Conservation (phyloP, 768 basidiomycete species). For the Lepiota brunneoincarnata region DNA sequence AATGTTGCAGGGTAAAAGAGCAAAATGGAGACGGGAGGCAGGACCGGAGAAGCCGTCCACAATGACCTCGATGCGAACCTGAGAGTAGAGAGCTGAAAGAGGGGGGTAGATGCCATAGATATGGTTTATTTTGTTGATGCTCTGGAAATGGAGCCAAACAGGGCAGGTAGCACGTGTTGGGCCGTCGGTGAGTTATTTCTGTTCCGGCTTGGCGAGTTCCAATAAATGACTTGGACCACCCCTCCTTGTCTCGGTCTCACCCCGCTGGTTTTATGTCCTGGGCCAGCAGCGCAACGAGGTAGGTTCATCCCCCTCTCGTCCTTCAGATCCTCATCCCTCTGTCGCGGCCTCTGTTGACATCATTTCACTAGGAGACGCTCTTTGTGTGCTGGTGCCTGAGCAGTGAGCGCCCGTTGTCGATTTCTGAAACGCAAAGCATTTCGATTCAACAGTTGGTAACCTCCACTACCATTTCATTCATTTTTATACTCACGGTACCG, state of each 20-base stretch:
- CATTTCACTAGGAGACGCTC: constrained; percentile 5
- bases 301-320: constrained; percentile 1
- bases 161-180: not conserved
- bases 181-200: constrained; percentile 6
- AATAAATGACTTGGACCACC: constrained; percentile 3
- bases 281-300: not conserved
- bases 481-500: not conserved
- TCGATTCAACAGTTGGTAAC: not conserved
- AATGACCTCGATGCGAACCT: not conserved
- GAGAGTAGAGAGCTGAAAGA: not conserved
- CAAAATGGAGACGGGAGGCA: constrained; percentile 9
- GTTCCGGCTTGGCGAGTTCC: constrained; percentile 8
- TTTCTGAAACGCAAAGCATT: constrained; percentile 5
- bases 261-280: constrained; percentile 2
- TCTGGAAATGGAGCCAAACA: not conserved
- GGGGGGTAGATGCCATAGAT: too few relatives aligned
- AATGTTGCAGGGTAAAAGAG: constrained; percentile 9
- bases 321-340: not conserved
- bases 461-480: not conserved
- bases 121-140: too few relatives aligned
- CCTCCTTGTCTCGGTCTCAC: not conserved
- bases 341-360: constrained; percentile 6
- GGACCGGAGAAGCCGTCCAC: not conserved
- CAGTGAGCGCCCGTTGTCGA: not conserved
- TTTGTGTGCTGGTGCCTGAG: not conserved